Base-by-base conservation (phyloP, 441 rosid genomes). In the Sinapis alba region DNA sequence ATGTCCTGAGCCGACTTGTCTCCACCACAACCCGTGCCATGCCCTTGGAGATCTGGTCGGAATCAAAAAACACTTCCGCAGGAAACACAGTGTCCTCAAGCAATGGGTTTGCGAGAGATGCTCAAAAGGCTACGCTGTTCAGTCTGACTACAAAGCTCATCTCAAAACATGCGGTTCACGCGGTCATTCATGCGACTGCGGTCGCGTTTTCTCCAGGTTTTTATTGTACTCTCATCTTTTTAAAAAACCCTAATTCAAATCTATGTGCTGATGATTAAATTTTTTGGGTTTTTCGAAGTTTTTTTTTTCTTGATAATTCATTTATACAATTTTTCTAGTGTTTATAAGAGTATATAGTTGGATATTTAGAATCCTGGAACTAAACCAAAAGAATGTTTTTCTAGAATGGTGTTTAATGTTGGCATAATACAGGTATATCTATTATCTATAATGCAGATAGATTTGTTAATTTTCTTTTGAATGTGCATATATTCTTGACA, bases 131-230 rank as follows among this genome's bases (percentile, higher is more conserved):
- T 94, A 91, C 23, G 98, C 98, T 4, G 98, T 94, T 41, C 96
- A 94, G 63, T 94, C 97, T n/a, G 98, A 94, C 74, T 94, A 89
- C 92, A 94, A 94, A 78, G 97, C 98, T 9, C 98, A 93, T 77
- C 87, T 91, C 18, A 93, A 93, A 69, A 93, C 94, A n/a, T 93
- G 98, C 23, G 98, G 98, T 69, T 91, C 94, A 6, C 67, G 94
- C 41, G 98, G 91, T 73, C 90, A 91, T 65, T 75, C 90, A 60
- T 94, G 97, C 73, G 94, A 90, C 68, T 92, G 97, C 21, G 96
- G 98, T 50, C 90, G 94, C 60, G 89, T 91, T 67, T 93, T 91
- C 79, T 91, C 98, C 21, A 83, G 88, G 88, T 85, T 13, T 60
- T 28, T 38, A 5, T 30, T 67, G 6, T 56, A 16, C 50, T 53